A percentile compares a stretch with the other conserved stretches of the same genome.
phyloP scores from a whole-genome alignment of 768 basidiomycete species.

The Boletus subcaerulescens region DNA sequence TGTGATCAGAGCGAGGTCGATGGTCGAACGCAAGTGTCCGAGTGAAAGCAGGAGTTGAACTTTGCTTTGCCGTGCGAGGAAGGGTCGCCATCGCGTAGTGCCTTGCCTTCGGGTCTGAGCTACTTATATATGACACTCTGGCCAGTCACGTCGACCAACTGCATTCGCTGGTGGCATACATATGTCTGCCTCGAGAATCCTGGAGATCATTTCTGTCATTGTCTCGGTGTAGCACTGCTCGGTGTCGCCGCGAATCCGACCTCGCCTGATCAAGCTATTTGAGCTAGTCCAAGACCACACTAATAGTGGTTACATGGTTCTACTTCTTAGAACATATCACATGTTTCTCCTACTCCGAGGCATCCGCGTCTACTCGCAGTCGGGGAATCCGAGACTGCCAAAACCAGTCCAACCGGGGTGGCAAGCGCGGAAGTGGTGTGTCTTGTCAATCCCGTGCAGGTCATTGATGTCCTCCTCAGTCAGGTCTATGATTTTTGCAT shows the following conservation, averaged over 20 bases:
- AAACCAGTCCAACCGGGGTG: conserved; percentile 63
- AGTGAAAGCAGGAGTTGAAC: conserved; percentile 11
- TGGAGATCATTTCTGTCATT: not conserved
- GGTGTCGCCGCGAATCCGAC: not conserved
- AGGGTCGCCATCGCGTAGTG: conserved; percentile 34
- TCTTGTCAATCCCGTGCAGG: conserved; percentile 59
- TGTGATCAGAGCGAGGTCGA: conserved; percentile 30
- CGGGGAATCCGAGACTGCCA: conserved; percentile 59
- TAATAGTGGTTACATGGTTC: not conserved
- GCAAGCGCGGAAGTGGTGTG: conserved; percentile 61
- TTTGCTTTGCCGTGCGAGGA: conserved; percentile 32
- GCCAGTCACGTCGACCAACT: no score
- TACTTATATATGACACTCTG: no score
- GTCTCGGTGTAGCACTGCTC: not conserved
- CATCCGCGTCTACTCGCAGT: conserved; percentile 37
- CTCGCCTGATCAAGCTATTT: conserved; percentile 10
- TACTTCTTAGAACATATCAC: not conserved
- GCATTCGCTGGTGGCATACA: no score
- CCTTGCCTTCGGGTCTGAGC: not conserved
- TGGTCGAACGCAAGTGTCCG: conserved; percentile 21
- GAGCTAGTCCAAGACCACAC: not conserved
- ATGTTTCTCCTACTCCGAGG: not conserved
- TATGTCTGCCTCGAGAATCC: not conserved
- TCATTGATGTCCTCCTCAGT: conserved; percentile 57
- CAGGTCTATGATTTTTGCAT: conserved; percentile 59